Percentiles rank a stretch among this genome's conserved stretches.
These are phyloP conservation scores for Verticillium tricorpus DNA, from an alignment of 2,329 filamentous ascomycete genomes.

Conservation along the genomic window DNA sequence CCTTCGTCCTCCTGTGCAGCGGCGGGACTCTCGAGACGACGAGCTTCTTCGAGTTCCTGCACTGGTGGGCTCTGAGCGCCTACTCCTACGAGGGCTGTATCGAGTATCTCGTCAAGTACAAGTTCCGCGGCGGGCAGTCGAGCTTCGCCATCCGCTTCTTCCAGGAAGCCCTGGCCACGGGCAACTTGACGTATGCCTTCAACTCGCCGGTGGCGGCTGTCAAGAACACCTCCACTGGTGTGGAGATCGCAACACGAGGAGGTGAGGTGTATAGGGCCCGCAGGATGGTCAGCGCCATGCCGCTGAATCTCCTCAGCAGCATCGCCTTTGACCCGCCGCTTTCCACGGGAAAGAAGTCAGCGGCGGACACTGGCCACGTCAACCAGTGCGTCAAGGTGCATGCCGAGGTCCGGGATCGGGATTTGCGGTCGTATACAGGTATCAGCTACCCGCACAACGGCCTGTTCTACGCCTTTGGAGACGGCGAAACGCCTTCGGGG, in stretches of 20 bases:
- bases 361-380: conserved; percentile 33
- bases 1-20: conserved; percentile 36
- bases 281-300: conserved; percentile 36
- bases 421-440: conserved; percentile 37
- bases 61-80: conserved; percentile 38
- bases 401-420: conserved; percentile 33
- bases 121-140: conserved; percentile 37
- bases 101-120: conserved; percentile 34
- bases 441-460: conserved; percentile 38
- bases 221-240: conserved; percentile 18
- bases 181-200: conserved; percentile 35
- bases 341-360: conserved; percentile 25
- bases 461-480: conserved; percentile 37
- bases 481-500: conserved; percentile 37
- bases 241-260: conserved; percentile 26
- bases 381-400: conserved; percentile 43
- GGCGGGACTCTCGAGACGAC: conserved; percentile 36
- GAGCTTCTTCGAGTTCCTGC: conserved; percentile 41
- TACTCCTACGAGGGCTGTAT: conserved; percentile 35
- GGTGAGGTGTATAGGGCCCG: conserved; percentile 22
- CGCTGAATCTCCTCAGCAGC: conserved; percentile 36
- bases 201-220: conserved; percentile 29
- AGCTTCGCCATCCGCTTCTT: conserved; percentile 41
- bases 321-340: conserved; percentile 36
- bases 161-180: conserved; percentile 32